Base-by-base conservation (phyloP, 345 rosid species). In the Rubroshorea leprosula region DNA sequence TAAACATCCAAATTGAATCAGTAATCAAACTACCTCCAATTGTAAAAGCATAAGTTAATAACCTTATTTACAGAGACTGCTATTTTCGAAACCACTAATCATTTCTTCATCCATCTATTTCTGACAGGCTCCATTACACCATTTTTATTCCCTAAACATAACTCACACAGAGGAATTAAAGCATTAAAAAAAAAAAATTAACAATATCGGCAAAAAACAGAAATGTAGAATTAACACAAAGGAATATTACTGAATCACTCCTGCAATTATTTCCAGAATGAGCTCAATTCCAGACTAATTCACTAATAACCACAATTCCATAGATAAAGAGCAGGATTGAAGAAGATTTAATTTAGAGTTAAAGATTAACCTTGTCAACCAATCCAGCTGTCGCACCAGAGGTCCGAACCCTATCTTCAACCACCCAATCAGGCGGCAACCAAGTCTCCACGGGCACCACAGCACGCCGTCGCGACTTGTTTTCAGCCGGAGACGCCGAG, bases 351-450 rank as follows among this genome's bases (percentile, higher is more conserved):
- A 5, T 8, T 10, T 10, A 51, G 54, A 68, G 46, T 3, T 14
- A 51, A n/a, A 60, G 62, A 74, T 6, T 22, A 44, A 89, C 99
- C 96, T 71, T 92, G 64, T 92, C 97, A 0, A 76, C 63, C 0
- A 64, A 5, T 41, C 97, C 99, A 54, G 97, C 93, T 3, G 87
- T 84, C 0, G 73, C 91, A 9, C 99, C 97, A 27, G 89, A 74
- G 51, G 59, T 60, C 73, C 96, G 70, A 66, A 82, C 79, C 70
- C 79, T 76, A 15, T 83, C 96, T 72, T 87, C 92, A n/a, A 93
- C 73, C 38, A 53, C 14, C 99, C 99, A 93, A 56, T 85, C 85
- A 49, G 81, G 48, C 21, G 99, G 99, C 55, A 86, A 26, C 83
- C 85, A 83, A 27, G 19, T 56, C 13, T 24, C 57, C 23, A 68